These are phyloP conservation scores for Talaromyces funiculosus DNA, from an alignment of 2,329 filamentous ascomycete genomes.

Conservation along the genomic window DNA sequence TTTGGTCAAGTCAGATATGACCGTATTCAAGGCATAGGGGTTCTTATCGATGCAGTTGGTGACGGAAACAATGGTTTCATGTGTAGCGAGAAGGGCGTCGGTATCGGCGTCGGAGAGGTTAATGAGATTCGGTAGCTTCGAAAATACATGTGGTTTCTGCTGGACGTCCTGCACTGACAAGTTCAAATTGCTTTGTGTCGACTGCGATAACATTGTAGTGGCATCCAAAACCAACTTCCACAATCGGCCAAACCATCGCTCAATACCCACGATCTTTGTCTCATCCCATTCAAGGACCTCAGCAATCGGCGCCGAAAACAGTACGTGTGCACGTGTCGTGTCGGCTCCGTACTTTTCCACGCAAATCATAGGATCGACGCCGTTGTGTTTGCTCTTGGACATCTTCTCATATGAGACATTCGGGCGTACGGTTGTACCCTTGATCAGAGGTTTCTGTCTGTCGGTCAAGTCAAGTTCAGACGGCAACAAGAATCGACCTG, in stretches of 20 bases:
- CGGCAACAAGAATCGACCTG: conserved; percentile 69
- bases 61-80: conserved; percentile 62
- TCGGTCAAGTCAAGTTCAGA: conserved; percentile 64
- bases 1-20: conserved; percentile 75
- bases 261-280: conserved; percentile 71
- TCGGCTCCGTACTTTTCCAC: conserved; percentile 75
- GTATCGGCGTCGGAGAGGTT: conserved; percentile 32
- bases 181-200: conserved; percentile 17
- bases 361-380: conserved; percentile 71
- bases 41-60: conserved; percentile 63
- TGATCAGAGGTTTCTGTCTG: conserved; percentile 55
- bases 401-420: conserved; percentile 77
- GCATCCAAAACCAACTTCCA: conserved; percentile 51
- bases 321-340: conserved; percentile 75
- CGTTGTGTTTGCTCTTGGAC: conserved; percentile 93
- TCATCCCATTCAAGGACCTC: conserved; percentile 88
- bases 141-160: conserved; percentile 23
- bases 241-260: conserved; percentile 70
- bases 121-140: conserved; percentile 24
- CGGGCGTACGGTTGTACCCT: conserved; percentile 53
- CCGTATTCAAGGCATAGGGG: conserved; percentile 74
- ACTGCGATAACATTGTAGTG: conserved; percentile 21
- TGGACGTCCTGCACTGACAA: conserved; percentile 20
- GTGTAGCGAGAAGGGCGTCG: conserved; percentile 59
- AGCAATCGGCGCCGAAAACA: conserved; percentile 79